A percentile compares a stretch with the other conserved stretches of the same genome.
phyloP scores from a whole-genome alignment of 768 basidiomycete species.

The Ramaria sp. region DNA sequence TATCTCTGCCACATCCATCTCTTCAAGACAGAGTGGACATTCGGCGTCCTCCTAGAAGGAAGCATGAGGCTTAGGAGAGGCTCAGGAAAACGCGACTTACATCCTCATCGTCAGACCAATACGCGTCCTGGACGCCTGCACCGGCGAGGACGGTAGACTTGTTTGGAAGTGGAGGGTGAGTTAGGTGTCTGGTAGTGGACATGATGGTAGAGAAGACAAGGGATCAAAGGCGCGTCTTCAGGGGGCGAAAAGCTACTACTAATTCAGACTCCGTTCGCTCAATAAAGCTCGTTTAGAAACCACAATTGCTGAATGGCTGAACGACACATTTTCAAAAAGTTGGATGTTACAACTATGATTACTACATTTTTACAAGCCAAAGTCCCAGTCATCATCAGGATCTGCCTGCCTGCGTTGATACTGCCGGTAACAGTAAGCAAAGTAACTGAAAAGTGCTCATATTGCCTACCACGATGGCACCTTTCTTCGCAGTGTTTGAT shows the following conservation, averaged over 20 bases:
- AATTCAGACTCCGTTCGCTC: slow-evolving; percentile 4
- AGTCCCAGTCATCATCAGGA: slow-evolving; percentile 17
- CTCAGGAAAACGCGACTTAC: slow-evolving; percentile 30
- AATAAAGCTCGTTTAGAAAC: neutral
- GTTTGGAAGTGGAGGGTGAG: neutral
- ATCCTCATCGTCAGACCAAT: slow-evolving; percentile 89
- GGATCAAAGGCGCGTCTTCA: neutral
- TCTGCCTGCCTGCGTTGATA: slow-evolving; percentile 26
- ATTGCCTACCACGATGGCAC: slow-evolving; percentile 29
- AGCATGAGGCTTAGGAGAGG: slow-evolving; percentile 1
- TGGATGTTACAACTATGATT: neutral
- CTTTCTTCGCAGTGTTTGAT: slow-evolving; percentile 31
- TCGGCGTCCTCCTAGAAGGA: slow-evolving; percentile 82
- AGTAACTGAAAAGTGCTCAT: neutral
- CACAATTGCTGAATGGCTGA: neutral
- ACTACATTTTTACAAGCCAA: neutral
- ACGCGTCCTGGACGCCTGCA: slow-evolving; percentile 93
- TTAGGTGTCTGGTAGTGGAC: neutral
- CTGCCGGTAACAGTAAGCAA: slow-evolving; percentile 7
- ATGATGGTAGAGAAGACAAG: neutral
- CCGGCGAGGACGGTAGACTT: slow-evolving; percentile 13
- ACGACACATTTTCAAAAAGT: no score
- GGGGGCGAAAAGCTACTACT: neutral
- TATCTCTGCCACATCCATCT: slow-evolving; percentile 98
- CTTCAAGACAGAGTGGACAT: slow-evolving; percentile 95